Evolutionary conservation across 768 basidiomycete genomes (phyloP), one percentile per base, ranked within the genome.

Genomic region (Lentinula aciculospora): DNA sequence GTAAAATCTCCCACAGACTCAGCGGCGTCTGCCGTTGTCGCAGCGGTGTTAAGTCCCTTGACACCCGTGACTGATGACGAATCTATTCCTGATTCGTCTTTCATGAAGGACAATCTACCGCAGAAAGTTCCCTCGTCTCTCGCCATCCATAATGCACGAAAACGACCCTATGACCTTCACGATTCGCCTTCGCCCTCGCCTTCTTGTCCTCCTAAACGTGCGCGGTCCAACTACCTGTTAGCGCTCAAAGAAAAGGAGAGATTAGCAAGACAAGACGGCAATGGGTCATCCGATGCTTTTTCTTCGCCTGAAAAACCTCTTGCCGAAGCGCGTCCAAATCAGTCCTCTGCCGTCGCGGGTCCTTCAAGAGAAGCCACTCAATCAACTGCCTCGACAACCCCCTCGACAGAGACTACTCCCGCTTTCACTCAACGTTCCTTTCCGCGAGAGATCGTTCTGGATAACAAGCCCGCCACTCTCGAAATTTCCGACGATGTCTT

Each of bases 21-120:
- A 39, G 15, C 39, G 54, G 39, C 27, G 39, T 5, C 15, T 44
- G n/a, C 54, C n/a, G 29, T 17, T 19, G 19, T 8, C 4, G 10
- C 50, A 21, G 5, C 50, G 15, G 12, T 36, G 32, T 34, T 5
- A 3, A 56, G 54, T 45, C 54, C 54, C 10, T 46, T 56, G 42
- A 56, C 54, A 10, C 54, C 54, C 44, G 39, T 56, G 54, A 56
- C 54, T 46, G 54, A 56, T 46, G 54, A 56, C 44, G 54, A 46
- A 56, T 46, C n/a, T 29, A 42, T 56, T 21, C 25, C 54, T 56
- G 39, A 42, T 56, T 28, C 40, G 44, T 56, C 54, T 28, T 36
- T 28, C 44, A 46, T 46, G 39, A 46, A 44, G 28, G 54, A 56
- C 54, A 23, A 21, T 42, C 13, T 32, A 9, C 54, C 40, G 25